Evolutionary conservation across 2,329 filamentous ascomycete genomes (phyloP).

Genomic region (Fusarium armeniacum): DNA sequence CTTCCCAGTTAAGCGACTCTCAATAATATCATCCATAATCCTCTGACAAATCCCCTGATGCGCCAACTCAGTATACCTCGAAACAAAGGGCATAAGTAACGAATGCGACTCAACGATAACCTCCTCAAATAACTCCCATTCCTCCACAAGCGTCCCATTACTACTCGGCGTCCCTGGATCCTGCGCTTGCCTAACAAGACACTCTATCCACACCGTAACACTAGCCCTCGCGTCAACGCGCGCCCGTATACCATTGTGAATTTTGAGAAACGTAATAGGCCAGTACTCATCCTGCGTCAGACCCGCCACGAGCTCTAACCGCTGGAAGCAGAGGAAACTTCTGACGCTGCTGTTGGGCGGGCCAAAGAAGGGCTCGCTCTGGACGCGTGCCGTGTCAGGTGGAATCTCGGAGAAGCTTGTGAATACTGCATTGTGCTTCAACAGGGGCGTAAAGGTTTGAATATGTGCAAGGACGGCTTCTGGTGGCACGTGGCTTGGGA

Average conservation of each 20-base stretch:
- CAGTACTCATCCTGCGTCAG: slow-evolving; percentile 24
- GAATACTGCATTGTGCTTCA: slow-evolving; percentile 25
- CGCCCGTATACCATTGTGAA: slow-evolving; percentile 27
- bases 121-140: slow-evolving; percentile 39
- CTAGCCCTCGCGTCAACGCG: slow-evolving; percentile 32
- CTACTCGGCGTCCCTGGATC: slow-evolving; percentile 24
- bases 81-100: slow-evolving; percentile 38
- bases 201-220: slow-evolving; percentile 34
- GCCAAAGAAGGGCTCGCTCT: slow-evolving; percentile 32
- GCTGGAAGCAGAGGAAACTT: slow-evolving; percentile 16
- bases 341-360: slow-evolving; percentile 22
- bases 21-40: slow-evolving; percentile 22
- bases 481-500: slow-evolving; percentile 32
- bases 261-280: slow-evolving; percentile 32
- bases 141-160: slow-evolving; percentile 21
- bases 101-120: slow-evolving; percentile 27
- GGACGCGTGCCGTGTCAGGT: slow-evolving; percentile 15
- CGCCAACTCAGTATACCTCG: slow-evolving; percentile 13
- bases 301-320: slow-evolving; percentile 22
- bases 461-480: slow-evolving; percentile 37
- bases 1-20: neutral
- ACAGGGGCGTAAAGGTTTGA: slow-evolving; percentile 32
- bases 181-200: slow-evolving; percentile 21
- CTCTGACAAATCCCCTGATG: slow-evolving; percentile 27
- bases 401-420: slow-evolving; percentile 25